A percentile compares a stretch with the other conserved stretches of the same genome.
Conservation (phyloP, 2,329 filamentous ascomycete species). For the Raffaelea ambrosiae region DNA sequence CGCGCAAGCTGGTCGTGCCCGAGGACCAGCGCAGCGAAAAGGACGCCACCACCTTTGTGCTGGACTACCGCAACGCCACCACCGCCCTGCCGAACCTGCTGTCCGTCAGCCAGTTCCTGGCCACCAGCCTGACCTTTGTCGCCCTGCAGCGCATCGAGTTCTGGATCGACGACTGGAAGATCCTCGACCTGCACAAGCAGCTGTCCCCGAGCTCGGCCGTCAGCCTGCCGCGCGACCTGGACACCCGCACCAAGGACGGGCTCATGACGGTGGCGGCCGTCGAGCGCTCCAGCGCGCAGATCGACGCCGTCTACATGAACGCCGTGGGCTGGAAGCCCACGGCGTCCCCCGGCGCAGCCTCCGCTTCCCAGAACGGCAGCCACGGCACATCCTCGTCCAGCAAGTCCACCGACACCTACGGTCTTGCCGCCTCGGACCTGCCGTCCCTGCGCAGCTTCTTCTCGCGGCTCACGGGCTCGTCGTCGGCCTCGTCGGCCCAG, state of each 20-base stretch:
- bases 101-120: constrained; percentile 82
- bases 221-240: constrained; percentile 67
- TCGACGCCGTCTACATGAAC: constrained; percentile 84
- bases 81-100: constrained; percentile 80
- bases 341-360: constrained; percentile 21
- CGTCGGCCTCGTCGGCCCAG: constrained; percentile 27
- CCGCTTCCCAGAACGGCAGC: not conserved
- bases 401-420: constrained; percentile 41
- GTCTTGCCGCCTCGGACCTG: constrained; percentile 36
- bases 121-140: constrained; percentile 93
- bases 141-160: constrained; percentile 81
- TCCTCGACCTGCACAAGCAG: constrained; percentile 76
- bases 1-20: constrained; percentile 70
- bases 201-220: constrained; percentile 68
- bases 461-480: constrained; percentile 56
- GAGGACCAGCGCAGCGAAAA: constrained; percentile 42
- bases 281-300: constrained; percentile 79
- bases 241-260: constrained; percentile 74
- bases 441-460: constrained; percentile 73
- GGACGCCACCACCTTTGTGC: constrained; percentile 78
- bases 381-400: not conserved
- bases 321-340: constrained; percentile 75
- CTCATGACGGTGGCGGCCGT: constrained; percentile 81
- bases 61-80: constrained; percentile 85
- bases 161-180: constrained; percentile 78